Evolutionary conservation across 2,329 filamentous ascomycete species (phyloP), one percentile per base, ranked within the genome.

Genomic region (Diplodia mutila): DNA sequence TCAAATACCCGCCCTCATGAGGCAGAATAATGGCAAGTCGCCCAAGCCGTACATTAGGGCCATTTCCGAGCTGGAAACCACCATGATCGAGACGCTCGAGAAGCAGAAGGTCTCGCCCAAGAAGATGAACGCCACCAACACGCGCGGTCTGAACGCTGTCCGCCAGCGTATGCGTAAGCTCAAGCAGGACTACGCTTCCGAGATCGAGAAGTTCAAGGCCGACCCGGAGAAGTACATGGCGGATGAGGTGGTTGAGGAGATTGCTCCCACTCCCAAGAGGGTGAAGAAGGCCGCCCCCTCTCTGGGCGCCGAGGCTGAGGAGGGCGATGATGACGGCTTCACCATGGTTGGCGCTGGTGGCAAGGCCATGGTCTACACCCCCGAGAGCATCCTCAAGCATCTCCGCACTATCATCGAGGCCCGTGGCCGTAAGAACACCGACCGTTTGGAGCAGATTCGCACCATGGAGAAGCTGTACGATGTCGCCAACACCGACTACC

Each of bases 151-250:
- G 76, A 99, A 98, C 80, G 93, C 94, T 70, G 92, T 98, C 77
- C 97, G 97, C 84, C 95, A 99, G 81, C 94, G 94, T 83, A 93
- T 99, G 85, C 94, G 94, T 88, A 98, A 97, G 88, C 94, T 94
- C 83, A 97, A 94, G 86, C 96, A 97, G 83, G 94, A 98, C 71
- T 94, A 94, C 82, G 88, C 92, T 76, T 85, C 87, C 70, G 92
- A 97, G 77, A 90, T 99, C 75, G 93, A 97, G 73, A 87, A 90
- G 71, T 99, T 94, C 84, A 87, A 91, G 73, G 90, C 88, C 71
- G 89, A 97, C 80, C 93, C 94, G 80, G 93, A 94, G 71, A 89
- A 83, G 21, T 98, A 90, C 82, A 93, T 97, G 91, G 89, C 91
- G 79, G 92, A 91, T 53, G 89, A 93, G 25, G 90, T 92, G 64